phyloP scores from a whole-genome alignment of 495 filamentous ascomycete species.

The Extremus antarcticus region DNA sequence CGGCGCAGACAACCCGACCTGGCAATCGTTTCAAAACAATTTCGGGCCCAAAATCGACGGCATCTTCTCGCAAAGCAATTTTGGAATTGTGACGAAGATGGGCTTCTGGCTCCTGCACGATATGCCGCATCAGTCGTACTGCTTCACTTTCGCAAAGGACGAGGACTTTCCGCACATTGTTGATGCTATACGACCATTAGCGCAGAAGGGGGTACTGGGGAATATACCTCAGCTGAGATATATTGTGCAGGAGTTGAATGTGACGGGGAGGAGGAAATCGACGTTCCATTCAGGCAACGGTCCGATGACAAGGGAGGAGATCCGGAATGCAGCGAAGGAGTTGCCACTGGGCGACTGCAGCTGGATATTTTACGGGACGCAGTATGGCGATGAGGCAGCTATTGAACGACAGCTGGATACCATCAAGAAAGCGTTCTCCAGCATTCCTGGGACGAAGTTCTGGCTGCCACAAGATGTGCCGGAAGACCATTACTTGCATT shows the following conservation, averaged over 20 bases:
- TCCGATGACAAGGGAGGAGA: background rate
- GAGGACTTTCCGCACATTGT: slow-evolving; percentile 41
- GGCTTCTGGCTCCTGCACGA: slow-evolving; percentile 42
- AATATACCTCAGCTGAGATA: slow-evolving; percentile 32
- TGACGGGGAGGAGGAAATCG: background rate
- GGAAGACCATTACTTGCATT: slow-evolving; percentile 18
- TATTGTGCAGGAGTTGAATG: background rate
- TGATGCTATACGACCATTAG: slow-evolving; percentile 43
- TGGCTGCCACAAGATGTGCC: slow-evolving; percentile 2
- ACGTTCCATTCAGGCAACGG: background rate
- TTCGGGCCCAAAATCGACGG: slow-evolving; percentile 48
- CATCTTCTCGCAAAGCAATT: slow-evolving; percentile 47
- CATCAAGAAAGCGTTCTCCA: slow-evolving; percentile 30
- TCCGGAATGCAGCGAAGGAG: background rate
- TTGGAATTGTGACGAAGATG: slow-evolving; percentile 51
- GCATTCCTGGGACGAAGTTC: background rate
- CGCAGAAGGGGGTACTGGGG: slow-evolving; percentile 37
- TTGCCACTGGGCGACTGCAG: slow-evolving; percentile 10
- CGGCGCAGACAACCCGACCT: slow-evolving; percentile 33
- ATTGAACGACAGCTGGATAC: slow-evolving; percentile 34
- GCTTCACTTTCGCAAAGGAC: slow-evolving; percentile 43
- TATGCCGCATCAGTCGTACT: slow-evolving; percentile 37
- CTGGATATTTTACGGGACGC: slow-evolving; percentile 47
- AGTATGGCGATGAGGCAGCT: slow-evolving; percentile 39
- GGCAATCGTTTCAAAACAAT: slow-evolving; percentile 37